phyloP scores from a whole-genome alignment of 2,329 filamentous ascomycete species.

The Fusarium keratoplasticum region DNA sequence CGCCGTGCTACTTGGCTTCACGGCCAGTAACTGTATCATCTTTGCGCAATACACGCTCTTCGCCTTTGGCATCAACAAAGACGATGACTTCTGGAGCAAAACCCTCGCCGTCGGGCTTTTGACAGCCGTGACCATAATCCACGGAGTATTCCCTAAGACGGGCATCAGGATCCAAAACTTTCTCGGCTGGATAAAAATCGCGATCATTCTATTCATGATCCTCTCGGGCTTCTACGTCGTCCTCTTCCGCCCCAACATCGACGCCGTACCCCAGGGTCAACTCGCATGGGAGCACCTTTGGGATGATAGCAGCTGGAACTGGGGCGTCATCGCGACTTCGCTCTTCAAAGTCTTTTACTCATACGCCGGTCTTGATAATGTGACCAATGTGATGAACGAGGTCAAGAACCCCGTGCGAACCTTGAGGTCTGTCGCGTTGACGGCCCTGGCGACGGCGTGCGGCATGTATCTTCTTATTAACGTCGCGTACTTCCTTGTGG shows the following conservation, averaged over 20 bases:
- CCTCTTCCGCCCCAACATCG: slow-evolving; percentile 52
- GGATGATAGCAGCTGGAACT: slow-evolving; percentile 76
- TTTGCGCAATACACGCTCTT: slow-evolving; percentile 75
- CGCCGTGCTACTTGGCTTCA: slow-evolving; percentile 73
- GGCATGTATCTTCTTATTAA: slow-evolving; percentile 76
- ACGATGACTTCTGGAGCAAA: slow-evolving; percentile 65
- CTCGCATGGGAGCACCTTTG: slow-evolving; percentile 66
- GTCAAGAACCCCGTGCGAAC: slow-evolving; percentile 76
- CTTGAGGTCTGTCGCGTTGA: slow-evolving; percentile 69
- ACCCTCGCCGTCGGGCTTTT: slow-evolving; percentile 67
- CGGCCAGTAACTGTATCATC: slow-evolving; percentile 76
- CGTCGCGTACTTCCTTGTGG: slow-evolving; percentile 70
- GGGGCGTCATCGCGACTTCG: slow-evolving; percentile 74
- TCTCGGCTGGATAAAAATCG: slow-evolving; percentile 73
- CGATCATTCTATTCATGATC: slow-evolving; percentile 70
- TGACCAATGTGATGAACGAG: slow-evolving; percentile 78
- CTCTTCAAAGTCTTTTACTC: slow-evolving; percentile 78
- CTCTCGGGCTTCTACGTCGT: slow-evolving; percentile 71
- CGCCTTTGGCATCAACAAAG: slow-evolving; percentile 63
- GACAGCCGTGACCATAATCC: slow-evolving; percentile 67
- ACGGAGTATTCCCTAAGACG: slow-evolving; percentile 66
- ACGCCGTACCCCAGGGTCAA: slow-evolving; percentile 12
- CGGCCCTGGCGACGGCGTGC: slow-evolving; percentile 71
- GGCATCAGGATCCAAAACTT: slow-evolving; percentile 71
- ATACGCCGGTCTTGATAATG: slow-evolving; percentile 73